Evolutionary conservation across 306 rosid genomes (phyloP), one percentile per base, ranked within the genome.

Genomic region (Biancaea sappan): DNA sequence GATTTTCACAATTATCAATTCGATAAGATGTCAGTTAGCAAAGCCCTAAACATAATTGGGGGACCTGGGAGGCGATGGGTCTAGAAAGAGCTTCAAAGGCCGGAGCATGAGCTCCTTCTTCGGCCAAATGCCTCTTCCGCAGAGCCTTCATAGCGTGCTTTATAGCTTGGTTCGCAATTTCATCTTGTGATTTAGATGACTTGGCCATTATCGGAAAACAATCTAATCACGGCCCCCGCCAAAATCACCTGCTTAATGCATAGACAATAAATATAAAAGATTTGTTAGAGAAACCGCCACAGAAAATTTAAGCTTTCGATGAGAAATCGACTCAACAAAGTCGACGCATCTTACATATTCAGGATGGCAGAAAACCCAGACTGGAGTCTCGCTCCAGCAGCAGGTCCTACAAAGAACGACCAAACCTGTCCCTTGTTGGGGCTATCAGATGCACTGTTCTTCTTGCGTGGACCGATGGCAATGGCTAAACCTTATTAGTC

Each of bases 21-120:
- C 29, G 37, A 65, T 12, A 28, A 21, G 19, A 34, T 32, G 15
- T 32, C 51, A 8, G 34, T 8, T 53, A 56, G 6, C 48, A 34
- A 43, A 69, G 80, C 43, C 75, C 53, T 53, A 74, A 73, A 66
- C 31, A 25, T 2, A 31, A 25, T 8, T 26, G 67, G 73, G 61
- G 37, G 3, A 84, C 82, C 98, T 88, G 97, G 61, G 86, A 83
- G 63, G 26, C 74, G 48, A 95, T 73, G 2, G 99, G 98, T 71
- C 84, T 81, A 15, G 91, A 86, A 52, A 95, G 92, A 41, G 99
- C 98, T 28, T 77, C 77, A 64, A 87, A 68, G 46, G 96, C 93
- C 2, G 98, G 98, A 81, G 86, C 86, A 84, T 95, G 99, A 77
- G 99, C 99, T 2, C 92, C 97, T 95, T 95, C 99, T 83, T 95